Base-by-base conservation (phyloP, 2,329 filamentous ascomycete genomes). In the Neoscytalidium dimidiatum region DNA sequence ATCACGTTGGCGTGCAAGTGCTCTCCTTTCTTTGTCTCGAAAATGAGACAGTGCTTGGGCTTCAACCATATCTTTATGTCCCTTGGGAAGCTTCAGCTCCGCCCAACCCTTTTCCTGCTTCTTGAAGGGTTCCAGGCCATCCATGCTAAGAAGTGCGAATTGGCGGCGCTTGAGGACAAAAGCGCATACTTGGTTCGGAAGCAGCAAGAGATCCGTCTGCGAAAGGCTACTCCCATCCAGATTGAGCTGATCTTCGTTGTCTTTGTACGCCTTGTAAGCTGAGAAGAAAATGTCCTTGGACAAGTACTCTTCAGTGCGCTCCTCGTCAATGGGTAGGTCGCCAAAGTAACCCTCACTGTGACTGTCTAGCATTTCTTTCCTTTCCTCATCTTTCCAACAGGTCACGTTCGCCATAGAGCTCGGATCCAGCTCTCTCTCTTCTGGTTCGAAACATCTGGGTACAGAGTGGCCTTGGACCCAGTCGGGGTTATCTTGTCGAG, bases 141-240 rank as follows among this genome's bases (percentile, higher is more conserved):
- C 29, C 8, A 62, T 44, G 26, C 58, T 66, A 4, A 72, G 52
- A 38, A 64, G 64, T 3, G 66, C 68, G 64, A 73, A 74, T 64
- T 69, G 69, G 26, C 71, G 71, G 44, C 72, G 67, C 4, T 69
- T 67, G n/a, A 74, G 58, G 8, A 66, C 62, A 48, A 73, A 74
- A 3, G 65, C 72, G 26, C 70, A 68, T 17, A 71, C 66, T 28
- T 68, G 68, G 4, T 58, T 49, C 4, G 70, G 65, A 0, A 71
- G 53, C 6, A 71, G 64, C 13, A 53, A 31, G 17, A 64, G 14
- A 52, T 71, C 65, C 4, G 68, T 67, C n/a, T 35, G 64, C 57
- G 44, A 64, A 56, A 38, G 2, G 8, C 38, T 66, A n/a, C 14
- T 46, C 21, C n/a, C 11, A 14, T 31, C 43, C 31, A 65, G 11